Evolutionary conservation across 2,329 filamentous ascomycete genomes (phyloP).

Genomic region (Botrytis fabae): DNA sequence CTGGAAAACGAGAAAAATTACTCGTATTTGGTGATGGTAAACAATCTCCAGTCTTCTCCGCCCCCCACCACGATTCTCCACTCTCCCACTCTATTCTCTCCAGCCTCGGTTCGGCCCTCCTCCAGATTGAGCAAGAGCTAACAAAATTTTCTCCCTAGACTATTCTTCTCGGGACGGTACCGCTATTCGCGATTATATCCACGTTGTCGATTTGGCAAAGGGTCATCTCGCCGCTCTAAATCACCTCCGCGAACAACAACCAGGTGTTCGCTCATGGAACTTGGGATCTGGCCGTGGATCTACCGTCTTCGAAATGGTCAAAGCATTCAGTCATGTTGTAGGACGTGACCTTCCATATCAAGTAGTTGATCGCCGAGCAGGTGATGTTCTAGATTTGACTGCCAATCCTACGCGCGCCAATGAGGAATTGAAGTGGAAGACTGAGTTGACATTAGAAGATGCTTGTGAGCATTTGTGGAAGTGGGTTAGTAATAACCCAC

Average conservation of each 20-base stretch:
- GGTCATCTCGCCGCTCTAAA: slow-evolving; percentile 89
- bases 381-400: slow-evolving; percentile 92
- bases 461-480: slow-evolving; percentile 93
- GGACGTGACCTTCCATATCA: slow-evolving; percentile 85
- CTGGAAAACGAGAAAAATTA: slow-evolving; percentile 90
- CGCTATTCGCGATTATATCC: slow-evolving; percentile 96
- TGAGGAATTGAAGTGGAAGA: slow-evolving; percentile 88
- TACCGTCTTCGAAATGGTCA: slow-evolving; percentile 97
- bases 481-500: slow-evolving; percentile 96
- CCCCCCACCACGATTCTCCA: background rate
- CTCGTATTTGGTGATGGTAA: slow-evolving; percentile 90
- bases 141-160: slow-evolving; percentile 56
- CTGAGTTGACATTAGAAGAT: slow-evolving; percentile 84
- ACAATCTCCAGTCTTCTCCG: slow-evolving; percentile 36
- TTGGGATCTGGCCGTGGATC: slow-evolving; percentile 90
- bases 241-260: slow-evolving; percentile 79
- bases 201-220: slow-evolving; percentile 84
- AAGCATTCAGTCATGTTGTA: slow-evolving; percentile 85
- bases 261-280: slow-evolving; percentile 95
- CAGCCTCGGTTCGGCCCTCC: background rate
- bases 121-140: slow-evolving; percentile 20
- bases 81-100: background rate
- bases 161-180: slow-evolving; percentile 89
- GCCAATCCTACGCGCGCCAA: slow-evolving; percentile 88
- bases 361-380: slow-evolving; percentile 76